Evolutionary conservation across 768 basidiomycete species (phyloP).

Genomic region (Lepiota brunneoincarnata): DNA sequence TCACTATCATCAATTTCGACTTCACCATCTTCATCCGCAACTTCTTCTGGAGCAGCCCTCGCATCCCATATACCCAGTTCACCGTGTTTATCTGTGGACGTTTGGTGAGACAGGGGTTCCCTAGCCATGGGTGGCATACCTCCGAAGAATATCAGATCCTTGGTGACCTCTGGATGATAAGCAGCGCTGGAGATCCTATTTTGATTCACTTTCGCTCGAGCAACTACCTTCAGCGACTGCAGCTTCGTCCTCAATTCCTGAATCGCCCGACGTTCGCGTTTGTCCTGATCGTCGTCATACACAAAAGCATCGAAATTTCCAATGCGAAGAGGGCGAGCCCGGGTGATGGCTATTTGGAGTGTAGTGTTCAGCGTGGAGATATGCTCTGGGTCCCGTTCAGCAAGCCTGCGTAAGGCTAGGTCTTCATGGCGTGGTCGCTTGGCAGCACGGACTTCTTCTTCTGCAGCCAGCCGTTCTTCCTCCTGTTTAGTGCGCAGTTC

Average conservation of each 20-base stretch:
- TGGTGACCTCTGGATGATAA: slow-evolving; percentile 77
- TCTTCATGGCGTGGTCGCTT: slow-evolving; percentile 69
- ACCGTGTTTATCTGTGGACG: slow-evolving; percentile 69
- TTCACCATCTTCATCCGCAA: slow-evolving; percentile 62
- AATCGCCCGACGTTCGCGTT: slow-evolving; percentile 46
- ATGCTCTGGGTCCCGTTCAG: slow-evolving; percentile 46
- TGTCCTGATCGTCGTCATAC: slow-evolving; percentile 43
- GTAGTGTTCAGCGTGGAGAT: slow-evolving; percentile 39
- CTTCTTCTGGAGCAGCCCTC: slow-evolving; percentile 63
- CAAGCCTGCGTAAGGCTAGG: slow-evolving; percentile 56
- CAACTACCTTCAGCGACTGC: slow-evolving; percentile 57
- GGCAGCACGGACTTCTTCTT: slow-evolving; percentile 60
- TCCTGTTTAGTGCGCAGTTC: slow-evolving; percentile 51
- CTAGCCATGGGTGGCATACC: slow-evolving; percentile 35
- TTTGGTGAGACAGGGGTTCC: background rate
- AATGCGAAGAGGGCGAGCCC: slow-evolving; percentile 34
- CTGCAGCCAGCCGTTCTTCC: slow-evolving; percentile 56
- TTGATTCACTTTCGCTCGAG: slow-evolving; percentile 78
- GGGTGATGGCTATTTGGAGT: slow-evolving; percentile 39
- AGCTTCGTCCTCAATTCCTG: slow-evolving; percentile 54
- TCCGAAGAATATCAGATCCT: slow-evolving; percentile 86
- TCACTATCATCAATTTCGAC: slow-evolving; percentile 41
- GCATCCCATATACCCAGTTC: slow-evolving; percentile 88
- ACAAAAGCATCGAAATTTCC: slow-evolving; percentile 51
- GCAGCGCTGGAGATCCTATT: slow-evolving; percentile 74